A percentile compares a stretch with the other conserved stretches of the same genome.
phyloP scores from a whole-genome alignment of 2,329 filamentous ascomycete genomes.

The Phialemonium atrogriseum region DNA sequence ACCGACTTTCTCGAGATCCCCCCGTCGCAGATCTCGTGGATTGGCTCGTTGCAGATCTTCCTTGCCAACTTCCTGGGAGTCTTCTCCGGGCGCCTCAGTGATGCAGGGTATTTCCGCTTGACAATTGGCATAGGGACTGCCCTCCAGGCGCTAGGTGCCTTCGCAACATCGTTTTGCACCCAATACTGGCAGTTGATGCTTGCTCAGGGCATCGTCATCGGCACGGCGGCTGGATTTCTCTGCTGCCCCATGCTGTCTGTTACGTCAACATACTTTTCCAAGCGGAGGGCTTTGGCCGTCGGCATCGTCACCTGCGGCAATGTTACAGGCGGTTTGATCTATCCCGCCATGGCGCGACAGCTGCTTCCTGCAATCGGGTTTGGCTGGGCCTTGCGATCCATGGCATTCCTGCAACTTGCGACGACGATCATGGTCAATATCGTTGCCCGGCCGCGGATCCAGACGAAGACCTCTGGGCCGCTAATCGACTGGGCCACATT shows the following conservation, averaged over 20 bases:
- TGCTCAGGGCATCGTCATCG: slow-evolving; percentile 20
- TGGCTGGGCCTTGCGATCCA: slow-evolving; percentile 53
- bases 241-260: background rate
- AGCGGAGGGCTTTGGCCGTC: background rate
- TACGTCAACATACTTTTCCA: background rate
- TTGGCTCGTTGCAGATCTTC: slow-evolving; percentile 2
- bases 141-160: slow-evolving; percentile 47
- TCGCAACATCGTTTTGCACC: slow-evolving; percentile 46
- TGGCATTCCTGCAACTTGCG: slow-evolving; percentile 63
- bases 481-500: slow-evolving; percentile 25
- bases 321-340: slow-evolving; percentile 1
- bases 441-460: slow-evolving; percentile 21
- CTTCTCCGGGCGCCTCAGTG: background rate
- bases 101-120: slow-evolving; percentile 1
- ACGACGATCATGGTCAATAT: slow-evolving; percentile 52
- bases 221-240: background rate
- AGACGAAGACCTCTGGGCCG: slow-evolving; percentile 14
- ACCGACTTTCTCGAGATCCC: background rate
- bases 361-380: slow-evolving; percentile 52
- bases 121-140: slow-evolving; percentile 43
- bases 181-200: slow-evolving; percentile 32
- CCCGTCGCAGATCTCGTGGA: background rate
- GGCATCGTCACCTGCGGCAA: background rate
- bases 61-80: slow-evolving; percentile 1
- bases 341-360: slow-evolving; percentile 37